Evolutionary conservation across 2,329 filamentous ascomycete species (phyloP).

Genomic region (Colletotrichum neosansevieriae): DNA sequence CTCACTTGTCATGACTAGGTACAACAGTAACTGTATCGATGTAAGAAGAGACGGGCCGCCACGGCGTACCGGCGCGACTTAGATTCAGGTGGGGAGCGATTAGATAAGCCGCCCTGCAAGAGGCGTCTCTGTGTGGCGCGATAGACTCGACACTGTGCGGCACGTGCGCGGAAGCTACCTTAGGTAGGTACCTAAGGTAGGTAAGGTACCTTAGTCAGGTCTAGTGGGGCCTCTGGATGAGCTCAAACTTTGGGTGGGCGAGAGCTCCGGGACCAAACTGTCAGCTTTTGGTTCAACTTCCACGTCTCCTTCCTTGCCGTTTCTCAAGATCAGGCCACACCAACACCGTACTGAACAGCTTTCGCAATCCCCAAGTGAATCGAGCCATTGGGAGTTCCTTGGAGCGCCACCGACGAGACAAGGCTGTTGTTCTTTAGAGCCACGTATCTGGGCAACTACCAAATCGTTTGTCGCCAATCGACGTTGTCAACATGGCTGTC

Average conservation of each 20-base stretch:
- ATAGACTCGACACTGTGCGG: slow-evolving; percentile 20
- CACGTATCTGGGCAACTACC: not conserved
- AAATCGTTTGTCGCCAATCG: not conserved
- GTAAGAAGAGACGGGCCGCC: slow-evolving; percentile 19
- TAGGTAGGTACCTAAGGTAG: too few relatives aligned
- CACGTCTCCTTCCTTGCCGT: not conserved
- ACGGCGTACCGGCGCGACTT: slow-evolving; percentile 18
- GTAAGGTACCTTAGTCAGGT: too few relatives aligned
- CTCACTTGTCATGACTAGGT: not conserved
- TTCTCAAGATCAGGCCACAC: slow-evolving; percentile 30
- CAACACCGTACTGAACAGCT: not conserved
- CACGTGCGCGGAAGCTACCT: slow-evolving; percentile 22
- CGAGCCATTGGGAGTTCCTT: slow-evolving; percentile 2
- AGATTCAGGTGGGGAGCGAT: slow-evolving; percentile 26
- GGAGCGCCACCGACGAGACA: not conserved
- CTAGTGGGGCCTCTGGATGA: slow-evolving; percentile 17
- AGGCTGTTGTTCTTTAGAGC: not conserved
- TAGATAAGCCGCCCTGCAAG: slow-evolving; percentile 17
- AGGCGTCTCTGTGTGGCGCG: not conserved
- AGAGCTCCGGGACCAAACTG: slow-evolving; percentile 5
- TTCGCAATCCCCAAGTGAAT: not conserved
- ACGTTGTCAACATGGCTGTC: slow-evolving; percentile 62
- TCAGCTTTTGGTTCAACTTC: not conserved
- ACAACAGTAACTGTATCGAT: slow-evolving; percentile 4
- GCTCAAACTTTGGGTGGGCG: slow-evolving; percentile 27